Evolutionary conservation across 139 green algal species (phyloP).

Genomic region (Spirogloea muscicola): DNA sequence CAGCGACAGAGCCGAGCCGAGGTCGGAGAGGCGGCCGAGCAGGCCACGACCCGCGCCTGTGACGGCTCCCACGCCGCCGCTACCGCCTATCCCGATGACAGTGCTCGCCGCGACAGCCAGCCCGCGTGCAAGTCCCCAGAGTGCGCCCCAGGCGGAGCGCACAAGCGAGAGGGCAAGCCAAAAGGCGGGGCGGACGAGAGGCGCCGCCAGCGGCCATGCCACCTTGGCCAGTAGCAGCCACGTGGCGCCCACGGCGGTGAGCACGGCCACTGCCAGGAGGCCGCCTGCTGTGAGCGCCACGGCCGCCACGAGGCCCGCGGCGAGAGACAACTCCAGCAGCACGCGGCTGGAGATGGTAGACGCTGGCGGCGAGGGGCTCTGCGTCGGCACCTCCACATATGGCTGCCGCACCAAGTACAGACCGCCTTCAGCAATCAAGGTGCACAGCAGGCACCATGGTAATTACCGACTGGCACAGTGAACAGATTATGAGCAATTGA

Average conservation of each 20-base stretch:
- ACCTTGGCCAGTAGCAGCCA: not conserved
- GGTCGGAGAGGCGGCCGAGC: too few relatives aligned
- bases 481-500: too few relatives aligned
- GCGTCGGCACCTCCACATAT: conserved; percentile 9
- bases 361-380: conserved; percentile 1
- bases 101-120: too few relatives aligned
- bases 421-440: not conserved
- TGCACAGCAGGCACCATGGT: too few relatives aligned
- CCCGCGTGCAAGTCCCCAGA: too few relatives aligned
- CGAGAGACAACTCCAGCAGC: conserved; percentile 8
- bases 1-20: not conserved
- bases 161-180: conserved; percentile 10
- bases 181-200: not conserved
- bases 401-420: not conserved
- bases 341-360: conserved; percentile 21
- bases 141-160: too few relatives aligned
- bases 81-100: too few relatives aligned
- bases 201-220: conserved; percentile 20
- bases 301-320: not conserved
- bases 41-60: too few relatives aligned
- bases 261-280: not conserved
- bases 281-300: not conserved
- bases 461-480: too few relatives aligned
- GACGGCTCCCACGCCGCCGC: not conserved
- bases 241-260: not conserved